A percentile compares a stretch with the other conserved stretches of the same genome.
phyloP scores from a whole-genome alignment of 306 rosid genomes.

The Pyrus betulifolia region DNA sequence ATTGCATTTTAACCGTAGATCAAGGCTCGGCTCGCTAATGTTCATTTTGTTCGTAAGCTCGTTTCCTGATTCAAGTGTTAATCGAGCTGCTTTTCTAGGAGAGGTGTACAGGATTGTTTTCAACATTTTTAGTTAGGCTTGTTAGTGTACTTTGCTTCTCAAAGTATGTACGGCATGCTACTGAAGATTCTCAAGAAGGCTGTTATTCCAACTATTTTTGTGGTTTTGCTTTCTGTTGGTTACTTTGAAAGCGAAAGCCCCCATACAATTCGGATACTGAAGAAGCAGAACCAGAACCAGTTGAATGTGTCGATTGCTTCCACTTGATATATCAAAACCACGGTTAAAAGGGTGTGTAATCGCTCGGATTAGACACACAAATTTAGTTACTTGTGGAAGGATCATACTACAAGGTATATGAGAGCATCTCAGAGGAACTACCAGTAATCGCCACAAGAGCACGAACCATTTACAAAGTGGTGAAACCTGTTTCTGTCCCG shows the following conservation, averaged over 20 bases:
- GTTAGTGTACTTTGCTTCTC: neutral
- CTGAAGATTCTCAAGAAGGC: neutral
- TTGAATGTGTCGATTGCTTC: neutral
- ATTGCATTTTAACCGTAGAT: slow-evolving; percentile 8
- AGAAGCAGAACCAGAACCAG: neutral
- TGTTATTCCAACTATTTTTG: neutral
- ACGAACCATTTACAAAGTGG: slow-evolving; percentile 60
- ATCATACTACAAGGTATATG: neutral
- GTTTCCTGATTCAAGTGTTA: neutral
- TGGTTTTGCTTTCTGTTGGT: neutral
- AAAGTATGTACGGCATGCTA: neutral
- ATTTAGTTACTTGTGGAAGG: neutral
- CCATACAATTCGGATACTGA: neutral
- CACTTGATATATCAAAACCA: neutral
- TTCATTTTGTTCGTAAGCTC: neutral
- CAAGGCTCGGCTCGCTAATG: neutral
- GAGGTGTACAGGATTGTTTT: slow-evolving; percentile 3
- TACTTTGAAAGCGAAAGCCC: neutral
- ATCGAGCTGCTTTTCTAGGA: neutral
- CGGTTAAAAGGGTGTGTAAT: neutral
- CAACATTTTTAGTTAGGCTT: neutral
- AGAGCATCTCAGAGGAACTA: slow-evolving; percentile 1
- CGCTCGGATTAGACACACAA: no score
- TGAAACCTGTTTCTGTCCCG: slow-evolving; percentile 78
- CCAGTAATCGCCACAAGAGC: slow-evolving; percentile 81